Percentiles rank a stretch among this genome's conserved stretches.
Conservation (phyloP, 2,329 filamentous ascomycete species). For the Penicillium brasilianum region DNA sequence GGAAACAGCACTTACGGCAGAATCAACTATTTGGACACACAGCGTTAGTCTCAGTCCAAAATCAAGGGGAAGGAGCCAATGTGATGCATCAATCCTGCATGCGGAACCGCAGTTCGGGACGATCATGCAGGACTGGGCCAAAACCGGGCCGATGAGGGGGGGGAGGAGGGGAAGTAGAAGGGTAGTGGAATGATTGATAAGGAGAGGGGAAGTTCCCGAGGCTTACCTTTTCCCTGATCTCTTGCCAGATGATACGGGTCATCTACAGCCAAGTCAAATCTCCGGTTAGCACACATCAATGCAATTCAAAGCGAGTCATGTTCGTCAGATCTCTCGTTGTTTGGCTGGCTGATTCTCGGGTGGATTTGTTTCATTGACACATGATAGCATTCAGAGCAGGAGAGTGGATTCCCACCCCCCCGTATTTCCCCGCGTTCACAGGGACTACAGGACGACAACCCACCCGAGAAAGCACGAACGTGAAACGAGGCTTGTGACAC, state of each 20-base stretch:
- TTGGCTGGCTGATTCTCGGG: slow-evolving; percentile 6
- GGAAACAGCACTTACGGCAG: slow-evolving; percentile 62
- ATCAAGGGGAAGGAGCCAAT: neutral
- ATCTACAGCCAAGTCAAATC: slow-evolving; percentile 64
- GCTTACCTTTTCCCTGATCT: slow-evolving; percentile 89
- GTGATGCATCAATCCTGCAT: slow-evolving; percentile 22
- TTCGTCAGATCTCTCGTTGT: neutral
- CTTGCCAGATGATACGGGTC: slow-evolving; percentile 98
- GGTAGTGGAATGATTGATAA: neutral
- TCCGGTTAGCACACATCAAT: slow-evolving; percentile 27
- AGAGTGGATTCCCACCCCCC: slow-evolving; percentile 17
- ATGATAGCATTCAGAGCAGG: slow-evolving; percentile 15
- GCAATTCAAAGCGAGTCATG: neutral
- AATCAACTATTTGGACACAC: slow-evolving; percentile 67
- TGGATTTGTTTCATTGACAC: slow-evolving; percentile 26
- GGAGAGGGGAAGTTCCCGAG: slow-evolving; percentile 19
- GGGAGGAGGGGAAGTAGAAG: neutral
- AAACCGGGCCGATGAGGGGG: slow-evolving; percentile 15
- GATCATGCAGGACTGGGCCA: slow-evolving; percentile 26
- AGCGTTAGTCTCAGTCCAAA: slow-evolving; percentile 24
- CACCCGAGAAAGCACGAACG: slow-evolving; percentile 13
- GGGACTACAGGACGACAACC: slow-evolving; percentile 5
- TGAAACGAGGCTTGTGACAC: slow-evolving; percentile 29
- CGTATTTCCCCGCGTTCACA: slow-evolving; percentile 39
- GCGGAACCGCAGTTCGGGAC: slow-evolving; percentile 5